Evolutionary conservation across 768 basidiomycete species (phyloP).

Genomic region (Daedaleopsis nitida): DNA sequence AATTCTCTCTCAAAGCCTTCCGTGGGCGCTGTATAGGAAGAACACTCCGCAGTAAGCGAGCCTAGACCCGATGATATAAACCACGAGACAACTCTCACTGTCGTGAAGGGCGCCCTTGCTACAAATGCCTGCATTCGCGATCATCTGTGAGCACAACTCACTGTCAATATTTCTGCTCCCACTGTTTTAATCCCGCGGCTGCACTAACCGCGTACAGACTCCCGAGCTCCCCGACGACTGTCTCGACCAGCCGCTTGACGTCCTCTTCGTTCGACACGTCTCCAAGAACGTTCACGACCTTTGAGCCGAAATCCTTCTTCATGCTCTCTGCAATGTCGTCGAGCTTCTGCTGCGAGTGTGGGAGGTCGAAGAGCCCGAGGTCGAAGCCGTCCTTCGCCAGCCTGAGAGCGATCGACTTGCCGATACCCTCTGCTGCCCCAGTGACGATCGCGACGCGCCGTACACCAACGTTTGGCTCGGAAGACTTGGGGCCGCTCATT

Average conservation of each 20-base stretch:
- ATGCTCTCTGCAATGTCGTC: conserved; percentile 18
- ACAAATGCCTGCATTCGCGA: conserved; percentile 32
- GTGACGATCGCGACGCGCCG: conserved; percentile 30
- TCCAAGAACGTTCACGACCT: conserved; percentile 30
- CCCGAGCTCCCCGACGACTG: conserved; percentile 35
- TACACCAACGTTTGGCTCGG: neutral
- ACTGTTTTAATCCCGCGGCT: too few species aligned
- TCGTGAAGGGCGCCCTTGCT: conserved; percentile 16
- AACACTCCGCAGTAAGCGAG: too few species aligned
- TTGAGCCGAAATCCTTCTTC: conserved; percentile 18
- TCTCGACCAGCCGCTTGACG: conserved; percentile 43
- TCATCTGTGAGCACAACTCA: conserved; percentile 24
- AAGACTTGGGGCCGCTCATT: too few species aligned
- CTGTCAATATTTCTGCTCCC: too few species aligned
- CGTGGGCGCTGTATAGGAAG: conserved; percentile 22
- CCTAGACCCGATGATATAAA: too few species aligned
- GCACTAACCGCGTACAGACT: conserved; percentile 51
- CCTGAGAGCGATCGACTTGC: conserved; percentile 28
- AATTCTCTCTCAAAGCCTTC: conserved; percentile 36
- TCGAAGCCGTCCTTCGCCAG: conserved; percentile 29
- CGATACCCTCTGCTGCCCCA: conserved; percentile 33
- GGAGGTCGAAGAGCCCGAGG: conserved; percentile 25
- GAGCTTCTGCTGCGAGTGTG: conserved; percentile 13
- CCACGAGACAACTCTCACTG: conserved; percentile 6
- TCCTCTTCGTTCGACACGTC: conserved; percentile 45